Percentiles rank a stretch among this genome's conserved stretches.
Evolutionary conservation across 768 basidiomycete genomes (phyloP).

Genomic region (Tulasnella sp.): DNA sequence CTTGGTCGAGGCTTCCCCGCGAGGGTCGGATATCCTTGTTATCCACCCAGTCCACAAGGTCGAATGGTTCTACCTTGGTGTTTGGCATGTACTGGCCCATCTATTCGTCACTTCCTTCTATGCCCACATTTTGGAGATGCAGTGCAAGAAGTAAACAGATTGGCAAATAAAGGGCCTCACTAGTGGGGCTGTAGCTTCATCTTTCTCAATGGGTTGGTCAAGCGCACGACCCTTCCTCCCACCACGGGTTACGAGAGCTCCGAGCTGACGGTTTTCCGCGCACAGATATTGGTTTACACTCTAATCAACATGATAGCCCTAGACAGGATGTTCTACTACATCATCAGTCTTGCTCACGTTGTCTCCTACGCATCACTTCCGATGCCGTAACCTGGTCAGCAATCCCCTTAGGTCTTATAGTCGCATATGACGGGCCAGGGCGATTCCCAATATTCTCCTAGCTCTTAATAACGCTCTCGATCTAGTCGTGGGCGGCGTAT

Average conservation of each 20-base stretch:
- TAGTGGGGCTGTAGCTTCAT: constrained; percentile 5
- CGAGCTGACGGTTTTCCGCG: background rate
- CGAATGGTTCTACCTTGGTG: background rate
- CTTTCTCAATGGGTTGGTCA: constrained; percentile 21
- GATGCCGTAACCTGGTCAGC: constrained; percentile 14
- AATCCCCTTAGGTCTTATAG: constrained; percentile 29
- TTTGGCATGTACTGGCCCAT: background rate
- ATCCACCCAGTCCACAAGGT: constrained; percentile 31
- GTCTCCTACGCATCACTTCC: background rate
- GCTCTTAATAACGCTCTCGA: constrained; percentile 26
- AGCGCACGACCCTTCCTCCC: background rate
- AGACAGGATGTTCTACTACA: constrained; percentile 22
- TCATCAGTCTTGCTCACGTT: background rate
- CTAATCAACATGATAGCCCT: constrained; percentile 22
- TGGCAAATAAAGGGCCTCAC: constrained; percentile 3
- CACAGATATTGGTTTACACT: constrained; percentile 7
- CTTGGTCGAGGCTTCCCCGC: constrained; percentile 26
- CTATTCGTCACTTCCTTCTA: constrained; percentile 11
- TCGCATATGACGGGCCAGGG: constrained; percentile 31
- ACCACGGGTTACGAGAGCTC: too few species aligned
- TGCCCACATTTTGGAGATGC: constrained; percentile 9
- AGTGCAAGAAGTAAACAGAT: constrained; percentile 17
- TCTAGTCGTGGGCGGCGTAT: constrained; percentile 26
- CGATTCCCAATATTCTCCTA: constrained; percentile 29
- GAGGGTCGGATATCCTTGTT: constrained; percentile 28